Evolutionary conservation across 1,284 basidiomycete species (phyloP), one percentile per base, ranked within the genome.

Genomic region (Caloboletus inedulis): DNA sequence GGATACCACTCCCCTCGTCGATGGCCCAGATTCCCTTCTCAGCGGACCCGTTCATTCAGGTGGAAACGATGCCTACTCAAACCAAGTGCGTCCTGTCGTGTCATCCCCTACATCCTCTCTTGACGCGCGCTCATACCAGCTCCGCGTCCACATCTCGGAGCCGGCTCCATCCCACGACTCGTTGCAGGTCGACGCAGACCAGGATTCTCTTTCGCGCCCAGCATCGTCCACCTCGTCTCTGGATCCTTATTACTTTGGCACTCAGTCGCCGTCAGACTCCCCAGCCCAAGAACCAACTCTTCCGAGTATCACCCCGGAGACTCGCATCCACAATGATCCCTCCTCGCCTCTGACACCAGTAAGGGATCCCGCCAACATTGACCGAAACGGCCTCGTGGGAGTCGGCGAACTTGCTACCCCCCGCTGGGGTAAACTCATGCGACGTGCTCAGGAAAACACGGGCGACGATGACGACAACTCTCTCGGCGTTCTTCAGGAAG

Each of bases 401-500:
- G 90, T 98, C 10, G 96, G 96, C 35, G 96, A 98, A 72, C 82
- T 98, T n/a, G 79, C 94, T 7, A 98, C 96, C n/a, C 96, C 96
- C 35, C 82, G 94, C 58, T 99, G 94, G 95, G 80, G 82, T 51
- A 75, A 74, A 59, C 68, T 70, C 33, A 21, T 52, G 7, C 65
- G 61, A 41, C 54, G 66, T 35, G 64, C 62, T 31, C 63, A 69
- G 34, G 70, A 72, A 54, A 62, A 70, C 5, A 57, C 50, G 16
- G 51, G 47, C 37, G 65, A 72, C 42, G 72, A 72, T 45, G 69
- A 73, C 5, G 68, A 59, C 40, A 52, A 59, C 30, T 36, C 55
- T 47, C 59, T 62, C 14, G 68, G 70, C 43, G 58, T 61, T 27
- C 76, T 77, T 36, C 72, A 72, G 30, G 77, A 75, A 49, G 77